Base-by-base conservation (phyloP, 208 protist genomes). In the Crithidia sp. region DNA sequence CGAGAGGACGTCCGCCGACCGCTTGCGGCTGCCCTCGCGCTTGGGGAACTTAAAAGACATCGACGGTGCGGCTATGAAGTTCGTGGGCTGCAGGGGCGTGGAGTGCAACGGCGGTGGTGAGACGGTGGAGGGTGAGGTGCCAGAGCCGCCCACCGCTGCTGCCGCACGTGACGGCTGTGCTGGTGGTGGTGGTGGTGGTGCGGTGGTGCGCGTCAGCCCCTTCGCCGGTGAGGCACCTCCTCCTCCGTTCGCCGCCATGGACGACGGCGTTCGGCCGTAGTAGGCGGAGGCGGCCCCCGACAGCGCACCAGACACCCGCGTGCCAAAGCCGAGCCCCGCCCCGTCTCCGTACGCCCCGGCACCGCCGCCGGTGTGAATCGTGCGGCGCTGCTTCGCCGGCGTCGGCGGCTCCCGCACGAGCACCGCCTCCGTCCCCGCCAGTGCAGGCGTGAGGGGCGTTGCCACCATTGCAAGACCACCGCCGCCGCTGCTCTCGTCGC, bases 321-420 rank as follows among this genome's bases (percentile, higher is more conserved):
- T 54, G 36, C 16, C 67, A 17, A 41, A 41, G 14, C 41, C 7
- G 40, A 19, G 28, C 55, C 3, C 65, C 9, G 9, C 45, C 45
- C 10, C 41, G 14, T 63, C 17, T 2, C 39, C 8, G 16, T 52
- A 43, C 45, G 61, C n/a, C 2, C 13, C 49, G 8, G 36, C 10
- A 7, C 49, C 17, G 14, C 12, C 28, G 12, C 19, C 58, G 12
- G 55, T 19, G 71, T 92, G 87, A 7, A 89, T 76, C 7, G 87
- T 92, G 66, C 87, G 79, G 2, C 83, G 84, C 73, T 90, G 82
- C 65, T 92, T 92, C 37, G 72, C 60, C 37, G 78, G 78, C 47
- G 78, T 77, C 5, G 66, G 71, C 71, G 72, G 78, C 49, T 78
- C 74, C n/a, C 19, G 44, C 7, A 78, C 59, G 36, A 68, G 49